A percentile compares a stretch with the other conserved stretches of the same genome.
Evolutionary conservation across 352 stramenopile genomes (phyloP).

Genomic region (Phytophthora pistaciae): DNA sequence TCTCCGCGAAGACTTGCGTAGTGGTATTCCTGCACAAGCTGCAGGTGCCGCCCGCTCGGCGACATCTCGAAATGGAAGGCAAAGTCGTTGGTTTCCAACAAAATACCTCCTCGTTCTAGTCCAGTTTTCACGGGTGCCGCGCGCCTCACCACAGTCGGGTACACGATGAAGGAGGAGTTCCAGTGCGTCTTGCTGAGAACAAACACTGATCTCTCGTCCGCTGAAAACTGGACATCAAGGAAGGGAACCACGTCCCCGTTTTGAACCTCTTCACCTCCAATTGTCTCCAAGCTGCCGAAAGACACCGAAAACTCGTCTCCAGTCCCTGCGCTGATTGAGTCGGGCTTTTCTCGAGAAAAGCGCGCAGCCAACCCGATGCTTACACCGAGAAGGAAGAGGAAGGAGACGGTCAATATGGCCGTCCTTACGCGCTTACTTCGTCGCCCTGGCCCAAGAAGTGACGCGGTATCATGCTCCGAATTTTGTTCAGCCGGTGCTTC

Average conservation of each 20-base stretch:
- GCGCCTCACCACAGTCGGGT: constrained; percentile 70
- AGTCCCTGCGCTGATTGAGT: constrained; percentile 1
- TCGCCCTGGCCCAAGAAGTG: constrained; percentile 21
- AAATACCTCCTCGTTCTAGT: constrained; percentile 57
- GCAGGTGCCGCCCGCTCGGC: constrained; percentile 36
- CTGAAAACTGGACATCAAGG: constrained; percentile 48
- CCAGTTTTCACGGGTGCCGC: constrained; percentile 50
- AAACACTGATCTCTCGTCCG: constrained; percentile 46
- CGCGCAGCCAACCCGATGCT: constrained; percentile 35
- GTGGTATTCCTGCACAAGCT: constrained; percentile 71
- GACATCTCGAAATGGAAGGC: constrained; percentile 77
- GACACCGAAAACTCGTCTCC: constrained; percentile 14
- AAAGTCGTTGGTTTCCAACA: constrained; percentile 71
- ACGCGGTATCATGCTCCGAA: constrained; percentile 23
- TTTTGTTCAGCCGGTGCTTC: constrained; percentile 15
- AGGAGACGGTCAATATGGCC: constrained; percentile 15
- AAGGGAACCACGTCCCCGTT: constrained; percentile 37
- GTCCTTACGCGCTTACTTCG: constrained; percentile 18
- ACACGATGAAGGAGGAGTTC: constrained; percentile 79
- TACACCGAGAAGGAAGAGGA: constrained; percentile 39
- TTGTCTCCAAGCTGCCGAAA: constrained; percentile 37
- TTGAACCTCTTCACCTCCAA: constrained; percentile 31
- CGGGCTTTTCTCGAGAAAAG: constrained; percentile 20
- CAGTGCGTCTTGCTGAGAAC: constrained; percentile 63
- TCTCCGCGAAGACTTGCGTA: constrained; percentile 47